These are phyloP conservation scores for Magnaporthiopsis incrustans DNA, from an alignment of 2,329 filamentous ascomycete species.

Conservation along the genomic window DNA sequence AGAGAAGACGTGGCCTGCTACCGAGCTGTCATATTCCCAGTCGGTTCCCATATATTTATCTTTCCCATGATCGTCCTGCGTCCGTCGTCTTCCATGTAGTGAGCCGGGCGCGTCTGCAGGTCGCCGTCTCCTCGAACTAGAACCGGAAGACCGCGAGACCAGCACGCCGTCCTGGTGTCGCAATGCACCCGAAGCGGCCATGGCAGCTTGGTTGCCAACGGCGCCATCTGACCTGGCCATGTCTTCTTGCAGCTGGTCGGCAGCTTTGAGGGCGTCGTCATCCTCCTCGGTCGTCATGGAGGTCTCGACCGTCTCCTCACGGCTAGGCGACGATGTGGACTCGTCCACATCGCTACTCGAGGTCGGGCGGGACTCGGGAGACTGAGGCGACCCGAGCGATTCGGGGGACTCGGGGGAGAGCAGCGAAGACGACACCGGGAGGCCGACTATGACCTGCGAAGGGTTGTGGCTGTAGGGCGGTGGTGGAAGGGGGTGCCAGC, in stretches of 20 bases:
- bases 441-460: conserved; percentile 1
- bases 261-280: conserved; percentile 1
- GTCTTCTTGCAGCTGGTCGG: neutral
- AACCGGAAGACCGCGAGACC: neutral
- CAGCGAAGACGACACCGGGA: neutral
- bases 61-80: neutral
- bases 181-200: conserved; percentile 1
- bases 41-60: neutral
- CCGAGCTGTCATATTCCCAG: conserved; percentile 3
- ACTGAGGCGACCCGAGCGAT: neutral
- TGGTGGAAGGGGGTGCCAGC: conserved; percentile 16
- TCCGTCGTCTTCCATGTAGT: neutral
- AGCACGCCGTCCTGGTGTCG: neutral
- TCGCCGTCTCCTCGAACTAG: neutral
- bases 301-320: neutral
- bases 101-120: neutral
- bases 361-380: conserved; percentile 1
- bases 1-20: conserved; percentile 1
- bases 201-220: neutral
- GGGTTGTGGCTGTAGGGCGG: conserved; percentile 10
- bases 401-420: neutral
- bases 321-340: neutral
- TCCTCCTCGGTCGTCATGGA: conserved; percentile 2
- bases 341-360: conserved; percentile 7
- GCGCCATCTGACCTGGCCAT: conserved; percentile 2